These are phyloP conservation scores for Dentipellis sp. DNA, from an alignment of 768 basidiomycete species.

Conservation along the genomic window DNA sequence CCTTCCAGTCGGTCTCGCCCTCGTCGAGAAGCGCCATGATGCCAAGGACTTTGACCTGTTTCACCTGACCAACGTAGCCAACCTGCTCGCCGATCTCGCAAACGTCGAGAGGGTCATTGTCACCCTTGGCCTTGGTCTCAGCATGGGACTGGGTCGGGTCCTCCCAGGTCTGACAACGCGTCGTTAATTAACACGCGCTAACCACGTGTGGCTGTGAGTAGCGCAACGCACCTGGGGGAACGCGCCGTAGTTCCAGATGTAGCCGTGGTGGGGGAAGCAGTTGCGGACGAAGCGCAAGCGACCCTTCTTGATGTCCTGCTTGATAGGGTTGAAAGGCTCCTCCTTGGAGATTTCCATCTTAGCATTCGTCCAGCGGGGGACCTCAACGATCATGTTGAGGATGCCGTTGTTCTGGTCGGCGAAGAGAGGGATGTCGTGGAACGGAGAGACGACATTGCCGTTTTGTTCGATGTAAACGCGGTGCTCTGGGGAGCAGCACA, in stretches of 20 bases:
- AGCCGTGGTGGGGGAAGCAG: slow-evolving; percentile 99
- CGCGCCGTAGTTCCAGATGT: slow-evolving; percentile 99
- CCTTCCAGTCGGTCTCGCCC: slow-evolving; percentile 99
- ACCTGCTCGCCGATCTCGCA: slow-evolving; percentile 99
- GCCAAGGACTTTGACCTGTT: slow-evolving; percentile 99
- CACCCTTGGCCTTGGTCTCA: slow-evolving; percentile 98
- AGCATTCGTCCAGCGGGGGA: slow-evolving; percentile 99
- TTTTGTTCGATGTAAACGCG: slow-evolving; percentile 91
- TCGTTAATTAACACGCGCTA: slow-evolving; percentile 2
- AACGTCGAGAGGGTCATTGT: slow-evolving; percentile 99
- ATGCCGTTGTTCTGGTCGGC: slow-evolving; percentile 92
- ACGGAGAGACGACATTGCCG: slow-evolving; percentile 73
- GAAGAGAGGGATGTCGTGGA: slow-evolving; percentile 98
- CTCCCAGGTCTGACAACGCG: slow-evolving; percentile 80
- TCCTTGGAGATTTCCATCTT: slow-evolving; percentile 99
- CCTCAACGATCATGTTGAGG: slow-evolving; percentile 98
- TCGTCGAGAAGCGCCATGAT: slow-evolving; percentile 99
- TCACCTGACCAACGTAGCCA: slow-evolving; percentile 93
- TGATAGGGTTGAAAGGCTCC: slow-evolving; percentile 99
- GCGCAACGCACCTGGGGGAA: slow-evolving; percentile 80
- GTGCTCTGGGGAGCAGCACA: slow-evolving; percentile 57
- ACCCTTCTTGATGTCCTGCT: slow-evolving; percentile 97
- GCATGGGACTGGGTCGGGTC: slow-evolving; percentile 80
- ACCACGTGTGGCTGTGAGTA: not conserved
- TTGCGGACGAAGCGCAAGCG: slow-evolving; percentile 96